A percentile compares a stretch with the other conserved stretches of the same genome.
Evolutionary conservation across 768 basidiomycete species (phyloP).

Genomic region (Steccherinum ochraceum): DNA sequence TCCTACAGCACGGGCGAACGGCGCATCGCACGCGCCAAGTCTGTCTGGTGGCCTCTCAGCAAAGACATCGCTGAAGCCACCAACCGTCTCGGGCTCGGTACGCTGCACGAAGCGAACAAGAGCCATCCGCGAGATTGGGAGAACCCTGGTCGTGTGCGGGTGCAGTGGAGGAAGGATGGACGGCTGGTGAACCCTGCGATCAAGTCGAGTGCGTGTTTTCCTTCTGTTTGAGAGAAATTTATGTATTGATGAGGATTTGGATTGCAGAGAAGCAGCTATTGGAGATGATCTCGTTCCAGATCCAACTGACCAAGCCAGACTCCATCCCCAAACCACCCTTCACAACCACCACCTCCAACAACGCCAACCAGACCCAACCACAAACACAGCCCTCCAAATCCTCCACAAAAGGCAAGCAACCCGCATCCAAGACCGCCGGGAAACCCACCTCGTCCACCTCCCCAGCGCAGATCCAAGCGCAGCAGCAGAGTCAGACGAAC

Average conservation of each 20-base stretch:
- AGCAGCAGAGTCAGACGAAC: slow-evolving; percentile 13
- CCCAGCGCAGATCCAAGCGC: slow-evolving; percentile 11
- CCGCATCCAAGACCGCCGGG: slow-evolving; percentile 16
- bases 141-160: slow-evolving; percentile 92
- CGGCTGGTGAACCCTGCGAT: slow-evolving; percentile 58
- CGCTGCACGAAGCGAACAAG: slow-evolving; percentile 86
- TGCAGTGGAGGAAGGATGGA: slow-evolving; percentile 86
- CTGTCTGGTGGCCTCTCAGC: slow-evolving; percentile 93
- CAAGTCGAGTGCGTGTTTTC: slow-evolving; percentile 60
- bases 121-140: slow-evolving; percentile 96
- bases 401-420: slow-evolving; percentile 23
- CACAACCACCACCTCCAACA: slow-evolving; percentile 22
- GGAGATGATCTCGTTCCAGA: slow-evolving; percentile 65
- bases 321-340: slow-evolving; percentile 62
- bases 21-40: slow-evolving; percentile 69
- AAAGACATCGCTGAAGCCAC: slow-evolving; percentile 89
- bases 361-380: slow-evolving; percentile 23
- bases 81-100: slow-evolving; percentile 65
- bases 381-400: slow-evolving; percentile 24
- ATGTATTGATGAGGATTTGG: not conserved
- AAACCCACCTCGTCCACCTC: slow-evolving; percentile 19
- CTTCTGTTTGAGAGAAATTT: not conserved
- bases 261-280: slow-evolving; percentile 70
- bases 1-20: slow-evolving; percentile 81
- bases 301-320: slow-evolving; percentile 70